Percentiles rank a stretch among this genome's conserved stretches.
Evolutionary conservation across 306 rosid species (phyloP).

Genomic region (Arachis stenosperma): DNA sequence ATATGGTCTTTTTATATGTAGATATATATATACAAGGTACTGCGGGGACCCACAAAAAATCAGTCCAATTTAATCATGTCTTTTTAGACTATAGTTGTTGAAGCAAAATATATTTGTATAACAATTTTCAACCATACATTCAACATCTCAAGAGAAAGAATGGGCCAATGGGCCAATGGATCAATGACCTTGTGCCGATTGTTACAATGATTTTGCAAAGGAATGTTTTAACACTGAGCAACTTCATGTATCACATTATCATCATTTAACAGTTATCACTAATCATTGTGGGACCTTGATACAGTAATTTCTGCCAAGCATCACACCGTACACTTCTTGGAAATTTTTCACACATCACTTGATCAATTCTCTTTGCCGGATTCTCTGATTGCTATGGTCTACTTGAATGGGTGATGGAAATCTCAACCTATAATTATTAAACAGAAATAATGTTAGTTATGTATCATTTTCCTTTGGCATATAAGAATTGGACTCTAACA

Average conservation of each 20-base stretch:
- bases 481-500: neutral
- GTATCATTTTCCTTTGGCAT: neutral
- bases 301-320: too few relatives aligned
- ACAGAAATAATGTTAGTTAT: neutral
- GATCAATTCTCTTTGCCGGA: too few relatives aligned
- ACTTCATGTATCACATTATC: neutral
- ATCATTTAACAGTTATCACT: neutral
- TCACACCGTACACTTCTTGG: too few relatives aligned
- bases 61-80: neutral
- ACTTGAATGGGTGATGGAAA: too few relatives aligned
- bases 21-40: too few relatives aligned
- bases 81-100: neutral
- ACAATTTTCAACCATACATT: neutral
- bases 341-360: too few relatives aligned
- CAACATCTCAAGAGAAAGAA: neutral
- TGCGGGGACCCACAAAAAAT: neutral
- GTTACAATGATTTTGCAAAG: neutral
- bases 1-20: too few relatives aligned
- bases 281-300: neutral
- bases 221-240: neutral
- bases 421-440: neutral
- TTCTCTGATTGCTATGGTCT: too few relatives aligned
- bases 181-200: neutral
- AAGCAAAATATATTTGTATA: neutral
- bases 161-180: neutral